Evolutionary conservation across 345 rosid genomes (phyloP).

Genomic region (Ceriops tagal): DNA sequence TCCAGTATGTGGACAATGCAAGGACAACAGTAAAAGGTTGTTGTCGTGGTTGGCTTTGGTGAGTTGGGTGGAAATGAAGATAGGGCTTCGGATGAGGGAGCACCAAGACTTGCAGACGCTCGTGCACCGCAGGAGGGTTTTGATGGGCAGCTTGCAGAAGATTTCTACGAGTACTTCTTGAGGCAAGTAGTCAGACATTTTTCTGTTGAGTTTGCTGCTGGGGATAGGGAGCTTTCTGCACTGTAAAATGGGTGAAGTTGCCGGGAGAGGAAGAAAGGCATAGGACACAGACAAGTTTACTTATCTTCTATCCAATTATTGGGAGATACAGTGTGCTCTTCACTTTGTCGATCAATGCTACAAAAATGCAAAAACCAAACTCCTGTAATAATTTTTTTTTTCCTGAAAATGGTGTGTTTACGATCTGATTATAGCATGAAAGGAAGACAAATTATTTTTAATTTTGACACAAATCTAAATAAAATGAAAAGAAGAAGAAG

Average conservation of each 20-base stretch:
- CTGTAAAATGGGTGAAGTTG: neutral
- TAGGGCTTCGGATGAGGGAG: constrained; percentile 5
- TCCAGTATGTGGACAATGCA: neutral
- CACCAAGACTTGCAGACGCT: constrained; percentile 14
- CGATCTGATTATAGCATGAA: too few species aligned
- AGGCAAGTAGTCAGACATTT: constrained; percentile 8
- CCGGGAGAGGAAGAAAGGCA: neutral
- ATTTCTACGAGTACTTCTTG: neutral
- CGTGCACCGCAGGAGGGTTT: neutral
- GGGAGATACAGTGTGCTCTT: too few species aligned
- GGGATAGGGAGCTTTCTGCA: neutral
- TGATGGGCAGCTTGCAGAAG: constrained; percentile 3
- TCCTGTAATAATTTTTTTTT: too few species aligned
- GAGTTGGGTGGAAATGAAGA: constrained; percentile 9
- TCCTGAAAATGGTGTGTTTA: too few species aligned
- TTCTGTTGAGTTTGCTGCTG: neutral
- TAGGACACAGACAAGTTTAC: too few species aligned
- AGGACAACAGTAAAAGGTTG: too few species aligned
- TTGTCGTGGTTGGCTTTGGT: neutral
- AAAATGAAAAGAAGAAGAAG: too few species aligned
- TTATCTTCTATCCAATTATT: too few species aligned
- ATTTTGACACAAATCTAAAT: too few species aligned
- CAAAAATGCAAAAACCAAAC: too few species aligned
- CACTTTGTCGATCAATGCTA: too few species aligned
- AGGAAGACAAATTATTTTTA: too few species aligned